phyloP scores from a whole-genome alignment of 805 yeast species.

The Yamadazyma sp. region DNA sequence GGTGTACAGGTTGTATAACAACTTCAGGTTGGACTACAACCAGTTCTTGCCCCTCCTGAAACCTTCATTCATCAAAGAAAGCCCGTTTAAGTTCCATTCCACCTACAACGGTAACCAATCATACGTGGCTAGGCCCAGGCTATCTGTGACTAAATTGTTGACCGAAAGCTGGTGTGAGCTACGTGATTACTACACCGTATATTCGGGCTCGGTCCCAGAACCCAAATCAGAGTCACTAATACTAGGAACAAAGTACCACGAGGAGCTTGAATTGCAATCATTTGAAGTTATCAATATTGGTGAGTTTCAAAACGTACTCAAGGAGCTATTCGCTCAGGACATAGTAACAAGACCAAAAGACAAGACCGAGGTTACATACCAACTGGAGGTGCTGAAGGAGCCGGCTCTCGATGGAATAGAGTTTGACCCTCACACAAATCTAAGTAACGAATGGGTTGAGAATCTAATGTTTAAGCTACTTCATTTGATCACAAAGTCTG shows the following conservation, averaged over 20 bases:
- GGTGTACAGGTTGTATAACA: constrained; percentile 12
- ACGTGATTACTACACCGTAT: constrained; percentile 51
- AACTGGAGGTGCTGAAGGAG: constrained; percentile 10
- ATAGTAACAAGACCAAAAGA: no score
- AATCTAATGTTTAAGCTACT: constrained; percentile 37
- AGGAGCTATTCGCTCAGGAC: constrained; percentile 6
- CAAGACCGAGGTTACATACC: constrained; percentile 1
- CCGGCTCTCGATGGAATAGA: not conserved
- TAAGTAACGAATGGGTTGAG: constrained; percentile 40
- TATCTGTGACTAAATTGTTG: constrained; percentile 60
- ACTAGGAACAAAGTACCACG: constrained; percentile 51
- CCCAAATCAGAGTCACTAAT: constrained; percentile 40
- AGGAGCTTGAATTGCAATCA: constrained; percentile 43
- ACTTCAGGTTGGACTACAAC: constrained; percentile 9
- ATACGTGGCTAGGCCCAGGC: constrained; percentile 30
- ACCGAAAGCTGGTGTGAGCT: constrained; percentile 72
- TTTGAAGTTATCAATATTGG: constrained; percentile 38
- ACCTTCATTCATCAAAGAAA: constrained; percentile 14
- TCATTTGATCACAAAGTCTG: constrained; percentile 46
- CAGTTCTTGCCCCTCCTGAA: constrained; percentile 16
- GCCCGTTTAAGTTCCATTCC: constrained; percentile 29
- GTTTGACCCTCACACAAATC: constrained; percentile 16
- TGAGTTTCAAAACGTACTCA: constrained; percentile 13
- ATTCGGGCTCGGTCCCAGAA: constrained; percentile 36
- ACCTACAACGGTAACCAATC: constrained; percentile 24